A percentile compares a stretch with the other conserved stretches of the same genome.
Evolutionary conservation across 352 stramenopile genomes (phyloP).

Genomic region (Globisporangium recalcitrans): DNA sequence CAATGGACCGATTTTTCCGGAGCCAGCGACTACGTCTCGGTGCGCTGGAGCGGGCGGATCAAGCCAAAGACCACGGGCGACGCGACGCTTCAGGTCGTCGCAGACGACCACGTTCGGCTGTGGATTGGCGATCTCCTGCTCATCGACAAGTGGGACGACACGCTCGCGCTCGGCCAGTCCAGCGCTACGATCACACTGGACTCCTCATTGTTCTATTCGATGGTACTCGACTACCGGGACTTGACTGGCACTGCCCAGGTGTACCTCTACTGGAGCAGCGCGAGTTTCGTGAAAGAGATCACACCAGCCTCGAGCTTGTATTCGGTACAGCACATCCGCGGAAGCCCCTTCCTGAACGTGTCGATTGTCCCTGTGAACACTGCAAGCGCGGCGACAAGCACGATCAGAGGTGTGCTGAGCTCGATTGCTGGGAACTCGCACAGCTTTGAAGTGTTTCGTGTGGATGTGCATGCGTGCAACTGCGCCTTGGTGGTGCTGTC

Average conservation of each 20-base stretch:
- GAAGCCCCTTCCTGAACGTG: constrained; percentile 47
- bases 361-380: constrained; percentile 26
- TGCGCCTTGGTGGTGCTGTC: constrained; percentile 10
- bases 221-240: constrained; percentile 64
- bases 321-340: constrained; percentile 41
- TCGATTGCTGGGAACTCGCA: constrained; percentile 30
- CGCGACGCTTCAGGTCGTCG: constrained; percentile 41
- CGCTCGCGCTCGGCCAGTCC: constrained; percentile 8
- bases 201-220: constrained; percentile 30
- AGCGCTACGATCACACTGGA: constrained; percentile 26
- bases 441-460: constrained; percentile 35
- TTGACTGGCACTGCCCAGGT: constrained; percentile 33
- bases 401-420: constrained; percentile 24
- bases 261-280: constrained; percentile 42
- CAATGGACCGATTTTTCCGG: constrained; percentile 38
- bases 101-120: constrained; percentile 50
- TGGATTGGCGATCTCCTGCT: constrained; percentile 62
- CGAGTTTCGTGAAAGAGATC: constrained; percentile 30
- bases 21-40: constrained; percentile 46
- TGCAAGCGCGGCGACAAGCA: constrained; percentile 21
- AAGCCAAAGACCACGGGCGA: constrained; percentile 35
- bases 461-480: constrained; percentile 27
- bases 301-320: constrained; percentile 40
- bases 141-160: constrained; percentile 53
- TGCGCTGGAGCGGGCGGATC: constrained; percentile 65